These are phyloP conservation scores for Candida peoriensis DNA, from an alignment of 805 yeast species.

Conservation along the genomic window DNA sequence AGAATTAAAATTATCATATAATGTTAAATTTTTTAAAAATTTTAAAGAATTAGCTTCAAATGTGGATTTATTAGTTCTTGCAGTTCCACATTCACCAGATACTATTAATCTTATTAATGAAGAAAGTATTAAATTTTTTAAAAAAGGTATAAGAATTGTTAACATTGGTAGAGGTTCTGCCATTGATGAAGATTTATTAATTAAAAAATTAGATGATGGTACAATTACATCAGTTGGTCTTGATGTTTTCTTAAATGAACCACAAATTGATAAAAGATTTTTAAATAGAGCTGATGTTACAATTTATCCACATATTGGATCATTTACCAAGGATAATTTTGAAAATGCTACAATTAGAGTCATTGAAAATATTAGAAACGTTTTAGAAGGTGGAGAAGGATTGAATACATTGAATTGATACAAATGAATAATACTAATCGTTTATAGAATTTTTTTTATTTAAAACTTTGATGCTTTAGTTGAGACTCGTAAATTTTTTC, in stretches of 20 bases:
- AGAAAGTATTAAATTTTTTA: slow-evolving; percentile 39
- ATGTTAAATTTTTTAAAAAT: slow-evolving; percentile 37
- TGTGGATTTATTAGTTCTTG: slow-evolving; percentile 54
- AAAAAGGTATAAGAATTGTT: slow-evolving; percentile 53
- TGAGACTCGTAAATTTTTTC: no score
- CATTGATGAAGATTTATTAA: slow-evolving; percentile 57
- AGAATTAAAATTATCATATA: slow-evolving; percentile 37
- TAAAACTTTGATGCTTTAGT: no score
- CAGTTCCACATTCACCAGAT: slow-evolving; percentile 57
- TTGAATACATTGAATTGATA: slow-evolving; percentile 7
- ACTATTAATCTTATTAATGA: slow-evolving; percentile 51
- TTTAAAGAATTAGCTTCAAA: slow-evolving; percentile 38
- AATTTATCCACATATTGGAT: slow-evolving; percentile 68
- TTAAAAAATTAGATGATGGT: slow-evolving; percentile 54
- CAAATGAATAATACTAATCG: no score
- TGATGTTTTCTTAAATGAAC: slow-evolving; percentile 68
- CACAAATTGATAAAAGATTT: slow-evolving; percentile 45
- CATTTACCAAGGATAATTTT: slow-evolving; percentile 55
- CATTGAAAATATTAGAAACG: slow-evolving; percentile 43
- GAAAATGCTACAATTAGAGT: slow-evolving; percentile 47
- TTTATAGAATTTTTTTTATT: no score
- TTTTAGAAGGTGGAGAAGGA: slow-evolving; percentile 13
- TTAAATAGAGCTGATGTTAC: slow-evolving; percentile 57
- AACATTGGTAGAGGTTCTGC: slow-evolving; percentile 73
- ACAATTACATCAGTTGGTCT: slow-evolving; percentile 63